Conservation (phyloP, 495 filamentous ascomycete species). For the Podospora pseudocomata region DNA sequence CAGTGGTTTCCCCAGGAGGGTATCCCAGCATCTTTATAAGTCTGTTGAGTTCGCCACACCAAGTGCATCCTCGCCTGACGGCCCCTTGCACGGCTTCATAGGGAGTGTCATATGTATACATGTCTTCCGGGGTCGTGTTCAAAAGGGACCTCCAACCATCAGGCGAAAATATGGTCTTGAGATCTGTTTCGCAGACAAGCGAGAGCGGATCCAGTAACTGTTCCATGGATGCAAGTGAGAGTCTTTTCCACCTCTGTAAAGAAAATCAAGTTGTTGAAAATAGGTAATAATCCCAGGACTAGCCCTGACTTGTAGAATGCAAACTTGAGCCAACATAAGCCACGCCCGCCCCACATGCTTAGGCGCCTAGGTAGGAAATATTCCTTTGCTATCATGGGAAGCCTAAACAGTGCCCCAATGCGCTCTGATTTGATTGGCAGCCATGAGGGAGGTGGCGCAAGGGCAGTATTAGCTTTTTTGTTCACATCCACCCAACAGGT, state of each 20-base stretch:
- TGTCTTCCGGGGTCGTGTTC: neutral
- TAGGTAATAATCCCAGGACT: neutral
- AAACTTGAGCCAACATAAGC: too few relatives aligned
- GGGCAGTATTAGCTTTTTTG: too few relatives aligned
- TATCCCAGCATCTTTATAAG: neutral
- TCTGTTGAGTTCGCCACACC: neutral
- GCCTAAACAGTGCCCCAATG: too few relatives aligned
- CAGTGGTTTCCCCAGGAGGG: too few relatives aligned
- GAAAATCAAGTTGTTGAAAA: neutral
- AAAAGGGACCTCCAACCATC: neutral
- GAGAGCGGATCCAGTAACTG: neutral
- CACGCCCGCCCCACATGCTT: too few relatives aligned
- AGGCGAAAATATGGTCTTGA: neutral
- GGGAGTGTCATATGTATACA: neutral
- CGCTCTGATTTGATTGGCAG: too few relatives aligned
- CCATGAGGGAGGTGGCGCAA: too few relatives aligned
- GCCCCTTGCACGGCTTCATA: neutral
- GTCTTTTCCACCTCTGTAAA: neutral
- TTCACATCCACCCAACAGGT: too few relatives aligned
- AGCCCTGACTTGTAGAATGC: too few relatives aligned
- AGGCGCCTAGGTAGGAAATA: too few relatives aligned
- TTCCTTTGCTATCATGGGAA: too few relatives aligned
- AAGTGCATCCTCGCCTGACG: neutral
- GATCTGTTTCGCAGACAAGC: neutral
- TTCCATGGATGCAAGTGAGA: neutral